These are phyloP conservation scores for Litchi chinensis DNA, from an alignment of 345 rosid species.

Conservation along the genomic window DNA sequence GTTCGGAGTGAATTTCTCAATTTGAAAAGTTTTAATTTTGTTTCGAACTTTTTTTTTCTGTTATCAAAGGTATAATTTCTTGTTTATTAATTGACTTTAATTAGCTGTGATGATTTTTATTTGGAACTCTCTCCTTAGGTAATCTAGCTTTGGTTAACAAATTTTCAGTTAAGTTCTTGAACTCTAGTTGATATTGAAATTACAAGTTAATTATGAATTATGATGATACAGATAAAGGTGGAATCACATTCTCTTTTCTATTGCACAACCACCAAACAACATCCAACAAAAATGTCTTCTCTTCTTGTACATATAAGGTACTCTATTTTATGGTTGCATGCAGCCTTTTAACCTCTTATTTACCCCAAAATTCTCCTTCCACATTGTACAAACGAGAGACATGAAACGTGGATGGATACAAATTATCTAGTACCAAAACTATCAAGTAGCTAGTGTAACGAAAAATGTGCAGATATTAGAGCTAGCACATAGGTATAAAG, in stretches of 20 bases:
- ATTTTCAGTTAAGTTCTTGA: background rate
- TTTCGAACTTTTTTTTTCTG: too few relatives aligned
- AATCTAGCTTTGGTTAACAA: too few relatives aligned
- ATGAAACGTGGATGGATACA: constrained; percentile 5
- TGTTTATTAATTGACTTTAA: too few relatives aligned
- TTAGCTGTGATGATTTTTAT: too few relatives aligned
- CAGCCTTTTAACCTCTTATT: background rate
- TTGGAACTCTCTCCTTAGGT: background rate
- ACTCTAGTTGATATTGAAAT: background rate
- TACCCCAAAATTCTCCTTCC: background rate
- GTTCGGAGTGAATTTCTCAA: too few relatives aligned
- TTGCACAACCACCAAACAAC: too few relatives aligned
- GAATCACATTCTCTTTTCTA: background rate
- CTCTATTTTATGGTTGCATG: background rate
- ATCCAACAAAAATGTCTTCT: too few relatives aligned
- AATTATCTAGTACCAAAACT: background rate
- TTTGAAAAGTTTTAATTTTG: too few relatives aligned
- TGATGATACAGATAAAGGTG: background rate
- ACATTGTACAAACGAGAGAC: background rate
- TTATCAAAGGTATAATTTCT: too few relatives aligned
- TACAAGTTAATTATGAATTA: background rate
- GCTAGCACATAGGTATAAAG: too few relatives aligned
- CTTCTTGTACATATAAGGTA: background rate
- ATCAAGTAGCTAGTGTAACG: background rate
- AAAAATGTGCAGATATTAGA: too few relatives aligned